Conservation (phyloP, 140 eudicot species). For the Erigeron philadelphicus region DNA sequence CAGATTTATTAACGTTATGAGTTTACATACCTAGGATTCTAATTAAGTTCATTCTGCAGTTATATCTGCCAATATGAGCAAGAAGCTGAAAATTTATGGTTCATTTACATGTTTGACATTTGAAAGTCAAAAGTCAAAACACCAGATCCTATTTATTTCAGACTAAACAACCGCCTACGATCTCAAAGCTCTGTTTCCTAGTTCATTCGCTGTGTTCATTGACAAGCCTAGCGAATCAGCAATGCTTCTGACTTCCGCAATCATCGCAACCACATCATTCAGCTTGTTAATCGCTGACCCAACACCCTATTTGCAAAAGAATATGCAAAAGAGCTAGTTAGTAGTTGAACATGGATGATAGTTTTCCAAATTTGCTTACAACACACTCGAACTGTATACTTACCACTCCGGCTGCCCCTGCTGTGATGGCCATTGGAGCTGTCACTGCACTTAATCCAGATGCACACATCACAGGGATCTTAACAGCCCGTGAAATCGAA, state of each 20-base stretch:
- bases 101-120: conserved; percentile 25
- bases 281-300: conserved; percentile 94
- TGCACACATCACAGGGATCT: conserved; percentile 93
- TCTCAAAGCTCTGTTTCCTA: conserved; percentile 36
- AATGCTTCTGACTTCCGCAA: conserved; percentile 76
- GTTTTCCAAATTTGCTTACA: background rate
- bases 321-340: background rate
- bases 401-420: conserved; percentile 97
- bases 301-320: conserved; percentile 53
- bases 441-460: conserved; percentile 96
- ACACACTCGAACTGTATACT: conserved; percentile 9
- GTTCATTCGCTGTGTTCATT: conserved; percentile 19
- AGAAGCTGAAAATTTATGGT: conserved; percentile 15
- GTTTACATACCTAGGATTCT: background rate
- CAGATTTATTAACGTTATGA: background rate
- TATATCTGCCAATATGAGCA: conserved; percentile 7
- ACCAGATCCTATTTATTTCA: conserved; percentile 23
- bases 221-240: conserved; percentile 56
- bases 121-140: conserved; percentile 27
- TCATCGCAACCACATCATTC: conserved; percentile 86
- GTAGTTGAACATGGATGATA: background rate
- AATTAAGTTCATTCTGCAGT: conserved; percentile 1
- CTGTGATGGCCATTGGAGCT: conserved; percentile 92
- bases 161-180: conserved; percentile 24
- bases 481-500: conserved; percentile 80